Percentiles rank a stretch among this genome's conserved stretches.
Conservation (phyloP, 2,329 filamentous ascomycete genomes). For the Ceratocystis papillata region DNA sequence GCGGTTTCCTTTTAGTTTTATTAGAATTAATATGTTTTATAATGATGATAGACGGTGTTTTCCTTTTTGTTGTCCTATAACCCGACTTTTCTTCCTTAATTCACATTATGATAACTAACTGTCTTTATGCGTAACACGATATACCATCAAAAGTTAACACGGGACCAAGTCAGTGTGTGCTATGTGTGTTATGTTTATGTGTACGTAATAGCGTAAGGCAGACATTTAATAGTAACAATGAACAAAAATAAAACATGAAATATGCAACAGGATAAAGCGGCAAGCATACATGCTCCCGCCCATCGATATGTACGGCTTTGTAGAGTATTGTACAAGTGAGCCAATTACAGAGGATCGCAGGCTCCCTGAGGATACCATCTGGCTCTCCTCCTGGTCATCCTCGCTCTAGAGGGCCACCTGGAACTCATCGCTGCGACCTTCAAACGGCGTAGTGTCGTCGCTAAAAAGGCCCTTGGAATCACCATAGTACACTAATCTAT, state of each 20-base stretch:
- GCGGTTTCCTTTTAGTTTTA: too few species aligned
- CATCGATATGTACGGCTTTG: background rate
- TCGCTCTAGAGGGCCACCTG: slow-evolving; percentile 25
- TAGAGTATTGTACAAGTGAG: background rate
- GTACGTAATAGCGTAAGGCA: too few species aligned
- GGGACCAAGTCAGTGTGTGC: background rate
- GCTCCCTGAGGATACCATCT: background rate
- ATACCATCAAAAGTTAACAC: background rate
- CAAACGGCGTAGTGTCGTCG: slow-evolving; percentile 55
- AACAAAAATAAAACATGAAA: background rate
- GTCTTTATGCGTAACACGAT: background rate
- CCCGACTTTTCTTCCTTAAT: background rate
- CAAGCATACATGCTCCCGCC: background rate
- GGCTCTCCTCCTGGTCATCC: background rate
- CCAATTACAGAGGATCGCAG: background rate
- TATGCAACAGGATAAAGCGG: background rate
- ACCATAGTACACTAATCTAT: slow-evolving; percentile 73
- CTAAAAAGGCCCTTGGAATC: slow-evolving; percentile 56
- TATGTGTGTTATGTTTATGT: background rate
- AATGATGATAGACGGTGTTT: background rate
- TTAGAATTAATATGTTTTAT: slow-evolving; percentile 18
- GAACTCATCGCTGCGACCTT: slow-evolving; percentile 53
- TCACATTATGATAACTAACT: background rate
- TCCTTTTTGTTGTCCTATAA: background rate
- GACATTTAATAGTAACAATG: background rate